Base-by-base conservation (phyloP, 148 eudicot genomes). In the Chenopodium album region DNA sequence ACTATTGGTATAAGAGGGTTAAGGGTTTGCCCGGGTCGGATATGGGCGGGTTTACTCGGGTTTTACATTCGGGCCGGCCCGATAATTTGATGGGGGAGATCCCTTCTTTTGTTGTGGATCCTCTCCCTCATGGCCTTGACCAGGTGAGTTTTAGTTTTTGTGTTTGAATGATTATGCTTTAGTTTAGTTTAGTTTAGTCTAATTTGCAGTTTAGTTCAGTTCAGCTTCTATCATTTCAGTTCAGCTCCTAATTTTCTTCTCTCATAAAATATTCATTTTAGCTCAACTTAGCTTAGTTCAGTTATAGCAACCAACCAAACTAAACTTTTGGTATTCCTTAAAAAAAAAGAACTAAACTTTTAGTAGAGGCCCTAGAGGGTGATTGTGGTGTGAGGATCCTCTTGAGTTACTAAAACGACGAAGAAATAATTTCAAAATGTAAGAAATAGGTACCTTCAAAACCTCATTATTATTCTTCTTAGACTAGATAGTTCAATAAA, bases 31-130 rank as follows among this genome's bases (percentile, higher is more conserved):
- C 79, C 1, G 87, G 86, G 71, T 87, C 91, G 0, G 90, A 81
- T 70, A 82, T 87, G 87, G 91, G 91, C 37, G 91, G 90, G 41
- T 87, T 87, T 62, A 89, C 90, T 5, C 83, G 90, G 87, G 82
- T 89, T 81, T 82, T 89, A 80, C 91, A 89, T 71, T 84, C 91
- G 77, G 90, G 91, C 26, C 75, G 31, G 37, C 66, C 82, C 3
- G 91, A 89, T 81, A 73, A 56, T 28, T 86, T 89, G 84, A 87
- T 89, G 88, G 78, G 86, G 69, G 90, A 87, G 82, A 89, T 89
- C 0, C 91, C 91, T 0, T 87, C 91, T 47, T 78, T 82, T 79
- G 86, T 89, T 50, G 91, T 87, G n/a, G 85, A 89, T 52, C 90
- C 88, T 80, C 81, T 89, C 1, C 91, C 91, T 10, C 8, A 78